phyloP scores from a whole-genome alignment of 2,329 filamentous ascomycete genomes.

The Pseudopithomyces maydicus region DNA sequence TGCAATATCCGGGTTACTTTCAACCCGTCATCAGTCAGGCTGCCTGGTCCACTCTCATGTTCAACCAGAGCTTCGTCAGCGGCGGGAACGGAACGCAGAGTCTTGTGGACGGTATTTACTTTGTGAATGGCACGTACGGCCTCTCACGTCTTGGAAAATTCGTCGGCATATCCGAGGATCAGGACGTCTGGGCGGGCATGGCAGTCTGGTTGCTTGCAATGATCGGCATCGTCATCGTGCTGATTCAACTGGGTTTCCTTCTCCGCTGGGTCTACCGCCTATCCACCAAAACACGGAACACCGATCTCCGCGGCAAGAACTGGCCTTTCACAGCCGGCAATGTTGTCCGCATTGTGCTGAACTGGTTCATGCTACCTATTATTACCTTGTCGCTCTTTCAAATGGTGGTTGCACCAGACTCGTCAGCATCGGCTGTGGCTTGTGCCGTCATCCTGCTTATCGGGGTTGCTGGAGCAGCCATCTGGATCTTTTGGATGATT shows the following conservation, averaged over 20 bases:
- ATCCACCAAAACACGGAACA: slow-evolving; percentile 73
- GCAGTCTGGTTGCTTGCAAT: slow-evolving; percentile 87
- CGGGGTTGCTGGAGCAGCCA: slow-evolving; percentile 72
- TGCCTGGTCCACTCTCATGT: slow-evolving; percentile 88
- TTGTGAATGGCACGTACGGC: slow-evolving; percentile 77
- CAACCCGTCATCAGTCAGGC: slow-evolving; percentile 88
- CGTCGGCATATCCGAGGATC: slow-evolving; percentile 74
- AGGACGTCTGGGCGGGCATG: slow-evolving; percentile 93
- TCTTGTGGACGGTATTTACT: slow-evolving; percentile 85
- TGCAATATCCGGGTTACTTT: slow-evolving; percentile 93
- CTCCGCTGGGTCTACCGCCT: slow-evolving; percentile 76
- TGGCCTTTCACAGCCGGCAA: slow-evolving; percentile 72
- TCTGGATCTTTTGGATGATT: slow-evolving; percentile 82
- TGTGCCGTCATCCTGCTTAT: slow-evolving; percentile 77
- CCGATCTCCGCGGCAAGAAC: slow-evolving; percentile 90
- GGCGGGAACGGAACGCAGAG: slow-evolving; percentile 68
- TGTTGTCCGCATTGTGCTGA: slow-evolving; percentile 80
- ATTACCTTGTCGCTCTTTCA: slow-evolving; percentile 90
- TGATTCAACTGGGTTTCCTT: slow-evolving; percentile 79
- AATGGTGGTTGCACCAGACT: slow-evolving; percentile 73
- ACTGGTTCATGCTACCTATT: slow-evolving; percentile 88
- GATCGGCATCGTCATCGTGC: slow-evolving; percentile 67
- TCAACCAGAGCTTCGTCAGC: slow-evolving; percentile 87
- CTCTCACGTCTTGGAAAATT: slow-evolving; percentile 79
- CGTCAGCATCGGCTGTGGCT: slow-evolving; percentile 72